phyloP scores from a whole-genome alignment of 495 filamentous ascomycete genomes.

The Tuber magnatum region DNA sequence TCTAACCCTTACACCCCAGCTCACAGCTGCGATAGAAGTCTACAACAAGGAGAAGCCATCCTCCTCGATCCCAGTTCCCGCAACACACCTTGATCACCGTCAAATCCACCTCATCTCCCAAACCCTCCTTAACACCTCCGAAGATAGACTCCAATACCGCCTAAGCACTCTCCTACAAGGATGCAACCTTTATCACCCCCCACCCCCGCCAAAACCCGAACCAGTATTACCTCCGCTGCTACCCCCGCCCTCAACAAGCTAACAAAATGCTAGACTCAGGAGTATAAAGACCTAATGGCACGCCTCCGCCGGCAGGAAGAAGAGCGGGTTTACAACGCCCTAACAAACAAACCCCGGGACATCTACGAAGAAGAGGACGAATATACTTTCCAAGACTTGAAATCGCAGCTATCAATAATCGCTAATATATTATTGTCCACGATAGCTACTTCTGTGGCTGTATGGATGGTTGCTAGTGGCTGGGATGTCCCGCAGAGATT shows the following conservation, averaged over 20 bases:
- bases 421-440: conserved; percentile 68
- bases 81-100: conserved; percentile 11
- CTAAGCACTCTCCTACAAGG: conserved; percentile 54
- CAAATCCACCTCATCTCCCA: conserved; percentile 11
- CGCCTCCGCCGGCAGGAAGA: conserved; percentile 74
- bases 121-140: conserved; percentile 47
- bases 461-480: conserved; percentile 64
- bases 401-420: conserved; percentile 65
- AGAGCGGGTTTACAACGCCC: conserved; percentile 66
- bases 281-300: conserved; percentile 86
- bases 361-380: conserved; percentile 53
- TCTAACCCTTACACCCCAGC: conserved; percentile 7
- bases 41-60: conserved; percentile 13
- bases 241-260: conserved; percentile 31
- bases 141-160: conserved; percentile 16
- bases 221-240: conserved; percentile 52
- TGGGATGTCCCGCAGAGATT: conserved; percentile 65
- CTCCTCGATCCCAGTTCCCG: neutral
- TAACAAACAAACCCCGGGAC: conserved; percentile 55
- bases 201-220: conserved; percentile 68
- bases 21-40: conserved; percentile 15
- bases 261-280: conserved; percentile 53
- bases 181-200: conserved; percentile 65
- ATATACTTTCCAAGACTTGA: conserved; percentile 55
- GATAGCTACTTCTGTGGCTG: conserved; percentile 58